A percentile compares a stretch with the other conserved stretches of the same genome.
Evolutionary conservation across 2,329 filamentous ascomycete species (phyloP).

Genomic region (Mycosphaerella sp.): DNA sequence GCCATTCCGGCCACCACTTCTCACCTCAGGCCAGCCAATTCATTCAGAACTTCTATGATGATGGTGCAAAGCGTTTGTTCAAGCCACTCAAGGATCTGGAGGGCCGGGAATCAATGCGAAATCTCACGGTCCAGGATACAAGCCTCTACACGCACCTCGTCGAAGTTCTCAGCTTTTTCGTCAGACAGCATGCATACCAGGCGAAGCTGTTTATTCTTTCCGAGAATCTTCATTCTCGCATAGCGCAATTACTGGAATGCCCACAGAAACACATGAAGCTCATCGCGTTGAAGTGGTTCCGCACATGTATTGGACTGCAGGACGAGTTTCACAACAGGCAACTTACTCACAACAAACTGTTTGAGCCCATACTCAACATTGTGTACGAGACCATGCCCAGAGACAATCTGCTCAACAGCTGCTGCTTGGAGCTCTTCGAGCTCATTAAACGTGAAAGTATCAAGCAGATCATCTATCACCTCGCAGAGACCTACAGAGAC

Average conservation of each 20-base stretch:
- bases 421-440: slow-evolving; percentile 89
- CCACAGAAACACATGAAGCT: slow-evolving; percentile 90
- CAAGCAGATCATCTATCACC: slow-evolving; percentile 72
- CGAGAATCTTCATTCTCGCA: slow-evolving; percentile 68
- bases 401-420: slow-evolving; percentile 89
- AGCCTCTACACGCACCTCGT: slow-evolving; percentile 87
- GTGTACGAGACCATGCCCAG: slow-evolving; percentile 79
- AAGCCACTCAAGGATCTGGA: slow-evolving; percentile 78
- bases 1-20: slow-evolving; percentile 17
- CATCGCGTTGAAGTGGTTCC: slow-evolving; percentile 88
- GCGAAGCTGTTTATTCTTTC: slow-evolving; percentile 83
- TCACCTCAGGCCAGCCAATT: slow-evolving; percentile 73
- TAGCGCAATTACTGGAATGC: slow-evolving; percentile 73
- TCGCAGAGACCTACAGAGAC: slow-evolving; percentile 78
- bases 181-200: slow-evolving; percentile 77
- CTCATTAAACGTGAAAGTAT: slow-evolving; percentile 73
- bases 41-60: slow-evolving; percentile 81
- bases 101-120: slow-evolving; percentile 42
- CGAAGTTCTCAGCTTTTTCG: slow-evolving; percentile 89
- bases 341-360: slow-evolving; percentile 70
- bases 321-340: slow-evolving; percentile 89
- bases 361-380: slow-evolving; percentile 79
- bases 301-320: slow-evolving; percentile 73
- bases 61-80: slow-evolving; percentile 78
- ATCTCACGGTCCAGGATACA: slow-evolving; percentile 74